Base-by-base conservation (phyloP, 2,329 filamentous ascomycete genomes). In the Phyllosticta capitalensis region DNA sequence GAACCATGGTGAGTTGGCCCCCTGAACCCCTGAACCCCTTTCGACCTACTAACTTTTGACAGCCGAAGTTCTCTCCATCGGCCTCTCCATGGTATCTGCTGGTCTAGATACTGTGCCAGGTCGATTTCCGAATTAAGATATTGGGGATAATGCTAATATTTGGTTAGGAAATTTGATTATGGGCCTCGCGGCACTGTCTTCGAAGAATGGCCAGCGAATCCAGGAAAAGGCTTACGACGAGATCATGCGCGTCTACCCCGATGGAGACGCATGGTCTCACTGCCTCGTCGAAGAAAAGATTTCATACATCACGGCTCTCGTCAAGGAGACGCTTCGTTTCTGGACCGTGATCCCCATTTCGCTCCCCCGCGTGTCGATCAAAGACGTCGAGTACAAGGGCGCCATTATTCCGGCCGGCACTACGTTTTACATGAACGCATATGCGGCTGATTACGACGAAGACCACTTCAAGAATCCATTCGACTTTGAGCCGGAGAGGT, bases 261-360 rank as follows among this genome's bases (percentile, higher is more conserved):
- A 89, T 62, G 83, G 84, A 52, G 86, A 90, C 60, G 86, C 88
- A n/a, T 92, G 88, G 86, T 82, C 86, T 64, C 82, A 79, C 64
- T 90, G 87, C 61, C 78, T 89, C 0, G 68, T 82, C 2, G 88
- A 91, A 68, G 88, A 91, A 67, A 90, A 88, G 66, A 80, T 90
- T 0, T 83, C 86, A 0, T 94, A 91, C 70, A 77, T 94, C 61
- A 89, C 87, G 0, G 89, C 89, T 0, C 73, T 94, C 5, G 87
- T 89, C 62, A 91, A 91, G 67, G 90, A 94, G 68, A 84, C 86
- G 1, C 78, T 92, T 0, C 83, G 89, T 24, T 92, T 83, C 77
- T 92, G 85, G 81, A 87, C 85, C 2, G 88, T 92, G 28, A 88
- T 92, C 63, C 87, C 88, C 1, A 86, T 94, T 65, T 90, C 85